Conservation (phyloP, 805 yeast genomes). For the Yamadazyma kitorensis region DNA sequence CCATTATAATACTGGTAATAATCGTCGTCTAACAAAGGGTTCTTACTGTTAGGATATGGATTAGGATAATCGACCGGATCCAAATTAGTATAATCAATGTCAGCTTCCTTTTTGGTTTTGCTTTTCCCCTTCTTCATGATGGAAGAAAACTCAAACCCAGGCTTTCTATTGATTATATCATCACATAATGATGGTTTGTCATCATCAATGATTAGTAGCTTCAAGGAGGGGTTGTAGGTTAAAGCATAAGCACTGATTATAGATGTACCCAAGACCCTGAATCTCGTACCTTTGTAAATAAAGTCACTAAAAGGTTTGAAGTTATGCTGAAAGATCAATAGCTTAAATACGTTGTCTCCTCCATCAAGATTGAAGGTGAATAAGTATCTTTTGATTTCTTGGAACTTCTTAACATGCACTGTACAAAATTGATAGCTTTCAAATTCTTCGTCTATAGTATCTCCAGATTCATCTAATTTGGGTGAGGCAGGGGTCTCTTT, state of each 20-base stretch:
- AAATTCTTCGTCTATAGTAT: slow-evolving; percentile 19
- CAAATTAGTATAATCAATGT: slow-evolving; percentile 4
- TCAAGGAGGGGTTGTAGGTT: slow-evolving; percentile 30
- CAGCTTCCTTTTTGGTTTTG: slow-evolving; percentile 3
- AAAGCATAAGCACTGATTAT: slow-evolving; percentile 27
- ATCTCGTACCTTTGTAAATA: slow-evolving; percentile 32
- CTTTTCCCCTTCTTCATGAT: slow-evolving; percentile 10
- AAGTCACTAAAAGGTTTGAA: slow-evolving; percentile 40
- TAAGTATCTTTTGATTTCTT: slow-evolving; percentile 24
- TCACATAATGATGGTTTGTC: slow-evolving; percentile 37
- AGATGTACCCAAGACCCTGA: slow-evolving; percentile 37
- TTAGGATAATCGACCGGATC: slow-evolving; percentile 19
- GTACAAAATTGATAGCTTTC: slow-evolving; percentile 35
- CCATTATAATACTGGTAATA: slow-evolving; percentile 8
- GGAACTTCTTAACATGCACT: slow-evolving; percentile 27
- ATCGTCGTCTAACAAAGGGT: slow-evolving; percentile 20
- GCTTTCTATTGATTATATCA: slow-evolving; percentile 26
- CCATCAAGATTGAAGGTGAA: slow-evolving; percentile 24
- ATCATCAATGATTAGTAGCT: slow-evolving; percentile 31
- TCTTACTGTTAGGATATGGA: slow-evolving; percentile 30
- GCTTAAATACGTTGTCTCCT: slow-evolving; percentile 18
- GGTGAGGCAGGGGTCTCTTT: slow-evolving; percentile 24
- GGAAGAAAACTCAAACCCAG: slow-evolving; percentile 19
- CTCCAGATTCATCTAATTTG: slow-evolving; percentile 13
- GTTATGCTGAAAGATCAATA: slow-evolving; percentile 33